These are phyloP conservation scores for Botrytis porri DNA, from an alignment of 2,329 filamentous ascomycete species.

Conservation along the genomic window DNA sequence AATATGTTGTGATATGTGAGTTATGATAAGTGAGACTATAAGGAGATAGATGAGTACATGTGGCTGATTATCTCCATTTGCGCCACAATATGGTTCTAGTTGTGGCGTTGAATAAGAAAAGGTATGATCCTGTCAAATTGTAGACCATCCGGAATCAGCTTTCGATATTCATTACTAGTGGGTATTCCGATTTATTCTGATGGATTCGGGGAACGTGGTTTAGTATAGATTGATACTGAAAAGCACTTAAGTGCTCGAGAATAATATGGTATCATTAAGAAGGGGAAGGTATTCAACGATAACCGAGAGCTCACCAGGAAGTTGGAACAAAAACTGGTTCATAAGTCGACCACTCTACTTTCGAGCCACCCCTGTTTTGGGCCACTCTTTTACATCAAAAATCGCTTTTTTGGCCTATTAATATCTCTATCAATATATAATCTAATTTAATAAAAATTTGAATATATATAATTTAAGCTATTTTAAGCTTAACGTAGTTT, in stretches of 20 bases:
- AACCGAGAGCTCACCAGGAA: background rate
- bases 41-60: background rate
- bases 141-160: background rate
- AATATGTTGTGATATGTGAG: background rate
- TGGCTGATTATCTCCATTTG: background rate
- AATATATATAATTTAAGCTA: too few relatives aligned
- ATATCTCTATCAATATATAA: too few relatives aligned
- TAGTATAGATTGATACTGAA: background rate
- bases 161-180: background rate
- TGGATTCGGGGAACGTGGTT: fast-evolving
- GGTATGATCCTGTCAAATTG: background rate
- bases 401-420: too few relatives aligned
- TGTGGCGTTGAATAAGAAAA: background rate
- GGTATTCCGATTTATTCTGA: background rate
- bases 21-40: background rate
- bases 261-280: background rate
- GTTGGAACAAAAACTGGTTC: background rate
- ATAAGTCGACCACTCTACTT: too few relatives aligned
- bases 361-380: too few relatives aligned
- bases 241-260: background rate
- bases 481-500: too few relatives aligned
- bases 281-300: background rate
- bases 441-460: too few relatives aligned
- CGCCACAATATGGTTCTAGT: background rate
- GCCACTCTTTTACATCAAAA: too few relatives aligned